Base-by-base conservation (phyloP, 1,284 basidiomycete genomes). In the Polyporus tsugae region DNA sequence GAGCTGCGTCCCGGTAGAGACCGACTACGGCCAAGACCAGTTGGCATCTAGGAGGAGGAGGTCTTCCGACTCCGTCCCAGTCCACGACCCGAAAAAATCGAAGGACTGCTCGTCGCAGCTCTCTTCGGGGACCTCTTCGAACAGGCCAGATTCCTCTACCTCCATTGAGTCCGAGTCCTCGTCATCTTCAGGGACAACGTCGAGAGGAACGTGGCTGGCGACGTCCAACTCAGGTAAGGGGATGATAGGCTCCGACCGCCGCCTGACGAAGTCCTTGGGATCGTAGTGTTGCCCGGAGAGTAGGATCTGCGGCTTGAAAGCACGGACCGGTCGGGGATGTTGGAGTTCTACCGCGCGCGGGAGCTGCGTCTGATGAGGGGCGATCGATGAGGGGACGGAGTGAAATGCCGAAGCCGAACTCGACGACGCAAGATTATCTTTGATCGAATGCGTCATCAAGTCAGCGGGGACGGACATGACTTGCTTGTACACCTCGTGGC, bases 231-330 rank as follows among this genome's bases (percentile, higher is more conserved):
- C 65, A 55, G 64, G 71, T 53, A 72, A 63, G 13, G 71, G 67
- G 4, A 70, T 63, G 22, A 72, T 36, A 44, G 71, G 71, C 61
- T 68, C 71, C 57, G 71, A 72, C 55, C 64, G 63, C 39, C 71
- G 62, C 63, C 71, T 66, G 60, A 70, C 63, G 41, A 72, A 72
- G 61, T 72, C 69, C 36, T 72, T 70, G 57, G 71, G 71, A 35
- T 72, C 71, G 58, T 70, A 72, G 6, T 70, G 66, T 36, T 36
- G n/a, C 58, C 65, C 69, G 10, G 63, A 70, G 17, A 64, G 66
- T 38, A 72, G 53, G 69, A 72, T 70, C 63, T 69, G 71, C 67
- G 71, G 71, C 69, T 72, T 72, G 67, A 62, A 72, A 5, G 62
- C 69, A 65, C 71, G 71, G 69, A 72, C 71, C 69, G 71, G 71